Evolutionary conservation across 345 rosid genomes (phyloP), one percentile per base, ranked within the genome.

Genomic region (Fremontodendron californicum): DNA sequence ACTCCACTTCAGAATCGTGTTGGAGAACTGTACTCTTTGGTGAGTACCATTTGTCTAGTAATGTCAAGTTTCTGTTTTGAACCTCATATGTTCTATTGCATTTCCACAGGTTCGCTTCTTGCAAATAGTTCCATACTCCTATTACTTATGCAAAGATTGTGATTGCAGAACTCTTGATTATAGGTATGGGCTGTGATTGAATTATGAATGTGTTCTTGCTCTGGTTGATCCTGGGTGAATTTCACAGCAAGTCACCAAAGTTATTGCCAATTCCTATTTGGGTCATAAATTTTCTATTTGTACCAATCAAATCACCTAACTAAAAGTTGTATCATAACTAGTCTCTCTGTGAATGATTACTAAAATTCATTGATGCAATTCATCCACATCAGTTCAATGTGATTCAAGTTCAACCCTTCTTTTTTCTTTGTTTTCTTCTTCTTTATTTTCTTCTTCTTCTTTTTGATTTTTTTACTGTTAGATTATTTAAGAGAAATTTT

Each of bases 1-100:
- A 96, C 99, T 74, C 99, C 99, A 77, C 93, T 96, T 71, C 99
- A 96, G 84, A 96, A 96, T 72, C 99, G 98, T 62, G 98, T 96
- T 67, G 99, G 98, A 74, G 99, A 96, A 81, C 94, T 96, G 75
- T 96, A 96, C 88, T 93, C 99, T 74, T 81, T 96, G 83, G 98
- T 96, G 77, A 92, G 88, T 62, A 63, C 71, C 25, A 27, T 68
- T 60, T 74, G 74, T 69, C 48, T 81, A 27, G 72, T 25, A 61
- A 33, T 45, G 70, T 49, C 11, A 70, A 67, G 73, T 64, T 82
- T 75, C 58, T 78, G 9, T 74, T 74, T 27, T 74, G 61, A 51
- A 70, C 52, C 70, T 85, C 40, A n/a, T 69, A 65, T 35, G 75
- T 80, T 51, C 27, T 35, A n/a, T 74, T 76, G 74, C 52, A 37